These are phyloP conservation scores for Acacia confusa DNA, from an alignment of 306 rosid genomes.

Conservation along the genomic window DNA sequence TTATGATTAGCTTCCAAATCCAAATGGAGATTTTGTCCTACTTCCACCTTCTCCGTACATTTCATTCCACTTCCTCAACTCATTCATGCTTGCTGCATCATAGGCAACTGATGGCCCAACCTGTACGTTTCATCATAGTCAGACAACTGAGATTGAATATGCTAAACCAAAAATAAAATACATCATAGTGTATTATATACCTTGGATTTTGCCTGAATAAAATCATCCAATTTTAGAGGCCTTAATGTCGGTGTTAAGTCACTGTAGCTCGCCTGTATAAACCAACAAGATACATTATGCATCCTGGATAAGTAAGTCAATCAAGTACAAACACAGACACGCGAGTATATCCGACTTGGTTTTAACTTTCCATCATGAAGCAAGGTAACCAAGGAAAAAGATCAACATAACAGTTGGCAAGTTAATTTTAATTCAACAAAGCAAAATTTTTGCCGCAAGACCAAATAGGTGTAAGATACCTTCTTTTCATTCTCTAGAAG, in stretches of 20 bases:
- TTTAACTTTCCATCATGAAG: neutral
- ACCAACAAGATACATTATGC: conserved; percentile 7
- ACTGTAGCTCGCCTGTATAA: conserved; percentile 28
- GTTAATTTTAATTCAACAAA: neutral
- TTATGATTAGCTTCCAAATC: conserved; percentile 58
- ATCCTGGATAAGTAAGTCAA: conserved; percentile 2
- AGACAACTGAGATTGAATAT: neutral
- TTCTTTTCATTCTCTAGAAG: conserved; percentile 74
- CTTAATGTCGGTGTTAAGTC: conserved; percentile 41
- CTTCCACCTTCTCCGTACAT: conserved; percentile 97
- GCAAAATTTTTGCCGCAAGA: neutral
- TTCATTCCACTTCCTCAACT: conserved; percentile 95
- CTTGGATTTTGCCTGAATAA: conserved; percentile 81
- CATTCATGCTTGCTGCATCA: conserved; percentile 93
- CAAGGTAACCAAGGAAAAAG: neutral
- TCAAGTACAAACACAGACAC: neutral
- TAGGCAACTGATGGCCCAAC: conserved; percentile 95
- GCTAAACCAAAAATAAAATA: neutral
- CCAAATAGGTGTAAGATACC: conserved; percentile 37
- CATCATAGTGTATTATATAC: conserved; percentile 33
- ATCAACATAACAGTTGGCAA: neutral
- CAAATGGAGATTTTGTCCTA: conserved; percentile 87
- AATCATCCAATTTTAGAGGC: conserved; percentile 74
- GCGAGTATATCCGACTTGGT: neutral
- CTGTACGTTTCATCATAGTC: conserved; percentile 38